Evolutionary conservation across 2,329 filamentous ascomycete genomes (phyloP), one percentile per base, ranked within the genome.

Genomic region (Rhynchosporium graminicola): DNA sequence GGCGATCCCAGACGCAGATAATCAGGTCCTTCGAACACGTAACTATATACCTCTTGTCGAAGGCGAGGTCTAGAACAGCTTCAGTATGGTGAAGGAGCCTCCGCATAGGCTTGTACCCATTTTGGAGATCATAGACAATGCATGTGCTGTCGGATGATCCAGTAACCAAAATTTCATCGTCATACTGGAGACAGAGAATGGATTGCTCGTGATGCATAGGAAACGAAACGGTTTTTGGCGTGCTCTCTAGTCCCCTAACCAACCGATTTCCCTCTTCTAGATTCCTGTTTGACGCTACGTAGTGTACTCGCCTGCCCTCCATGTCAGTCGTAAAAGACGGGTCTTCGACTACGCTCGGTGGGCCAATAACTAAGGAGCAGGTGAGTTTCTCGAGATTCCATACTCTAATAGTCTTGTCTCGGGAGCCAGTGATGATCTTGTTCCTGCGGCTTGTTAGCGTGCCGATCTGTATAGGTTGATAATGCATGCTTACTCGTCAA

Each of bases 11-110:
- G 29, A 99, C 87, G 73, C 93, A 96, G 73, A 99, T 96, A 66
- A 85, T 93, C 46, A 89, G 87, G 77, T 99, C 95, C 77, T 99
- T 99, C 74, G 92, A 97, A 80, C 95, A 99, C 4, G 94, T 97
- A 57, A 98, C 89, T 71, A 99, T 97, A 77, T 96, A 89, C 70
- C 89, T 88, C 67, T 92, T 86, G 74, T 99, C 92, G 68, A 99
- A 94, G 67, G 92, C 94, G 9, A 99, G 87, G 74, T 99, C 95
- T 13, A 99, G 83, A 45, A 99, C 93, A 57, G 95, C 94, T 3
- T 92, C 92, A 5, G 85, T 86, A 78, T 99, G 95, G 66, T 89
- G 87, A 40, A 80, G 79, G 13, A 99, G 86, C 38, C 91, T 89
- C 56, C 85, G 87, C 63, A 97, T 86, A 0, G 95, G 93, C 63